Conservation (phyloP, 2,329 filamentous ascomycete species). For the Stagonosporopsis cucurbitacearum region DNA sequence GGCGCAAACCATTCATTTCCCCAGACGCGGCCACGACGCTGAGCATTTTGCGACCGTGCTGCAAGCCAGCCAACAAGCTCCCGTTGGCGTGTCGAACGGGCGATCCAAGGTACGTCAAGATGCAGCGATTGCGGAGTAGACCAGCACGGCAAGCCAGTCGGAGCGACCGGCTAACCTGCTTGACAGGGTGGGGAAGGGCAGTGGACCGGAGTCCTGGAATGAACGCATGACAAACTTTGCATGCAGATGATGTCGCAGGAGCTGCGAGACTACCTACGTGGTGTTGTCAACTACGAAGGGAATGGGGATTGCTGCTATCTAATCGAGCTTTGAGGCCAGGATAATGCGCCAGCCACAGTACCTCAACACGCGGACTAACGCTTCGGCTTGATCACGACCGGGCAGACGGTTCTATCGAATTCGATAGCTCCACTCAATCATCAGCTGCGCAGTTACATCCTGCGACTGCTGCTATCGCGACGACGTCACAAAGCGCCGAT, state of each 20-base stretch:
- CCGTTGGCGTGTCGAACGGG: slow-evolving; percentile 5
- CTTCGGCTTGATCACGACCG: slow-evolving; percentile 3
- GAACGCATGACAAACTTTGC: slow-evolving; percentile 6
- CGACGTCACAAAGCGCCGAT: slow-evolving; percentile 24
- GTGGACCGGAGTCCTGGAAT: slow-evolving; percentile 5
- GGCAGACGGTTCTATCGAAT: slow-evolving; percentile 11
- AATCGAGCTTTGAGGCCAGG: neutral
- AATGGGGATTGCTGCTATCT: slow-evolving; percentile 9
- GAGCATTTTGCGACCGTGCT: slow-evolving; percentile 1
- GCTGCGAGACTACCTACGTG: neutral
- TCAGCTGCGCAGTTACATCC: slow-evolving; percentile 15
- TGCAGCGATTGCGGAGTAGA: slow-evolving; percentile 12
- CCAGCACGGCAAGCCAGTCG: slow-evolving; percentile 11
- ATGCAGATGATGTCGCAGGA: slow-evolving; percentile 5
- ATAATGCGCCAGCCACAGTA: slow-evolving; percentile 14
- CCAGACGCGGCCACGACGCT: neutral
- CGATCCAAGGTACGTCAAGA: slow-evolving; percentile 12
- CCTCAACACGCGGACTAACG: slow-evolving; percentile 2
- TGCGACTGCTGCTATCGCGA: slow-evolving; percentile 12
- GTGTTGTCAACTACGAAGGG: slow-evolving; percentile 10
- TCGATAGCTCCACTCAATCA: slow-evolving; percentile 17
- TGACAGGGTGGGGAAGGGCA: slow-evolving; percentile 9
- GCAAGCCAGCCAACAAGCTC: slow-evolving; percentile 7
- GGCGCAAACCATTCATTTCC: neutral
- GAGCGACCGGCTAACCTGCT: slow-evolving; percentile 16